Evolutionary conservation across 176 grass and related monocot species (phyloP).

Genomic region (Ensete glaucum): DNA sequence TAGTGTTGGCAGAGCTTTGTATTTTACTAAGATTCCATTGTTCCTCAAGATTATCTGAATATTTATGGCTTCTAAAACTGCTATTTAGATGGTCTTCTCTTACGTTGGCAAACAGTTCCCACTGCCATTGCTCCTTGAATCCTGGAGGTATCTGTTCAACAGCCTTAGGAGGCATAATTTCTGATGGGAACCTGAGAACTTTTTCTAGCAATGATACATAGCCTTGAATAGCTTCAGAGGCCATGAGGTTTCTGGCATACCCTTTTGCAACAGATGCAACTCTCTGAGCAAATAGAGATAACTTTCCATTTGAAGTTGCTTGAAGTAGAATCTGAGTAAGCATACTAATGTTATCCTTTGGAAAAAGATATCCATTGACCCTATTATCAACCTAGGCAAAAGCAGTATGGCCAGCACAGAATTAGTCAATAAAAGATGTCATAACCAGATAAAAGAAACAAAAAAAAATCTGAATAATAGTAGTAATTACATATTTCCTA

Average conservation of each 20-base stretch:
- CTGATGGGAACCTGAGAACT: conserved; percentile 57
- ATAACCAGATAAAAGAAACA: conserved; percentile 5
- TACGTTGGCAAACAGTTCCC: conserved; percentile 60
- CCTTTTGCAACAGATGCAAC: conserved; percentile 65
- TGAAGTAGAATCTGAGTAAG: conserved; percentile 48
- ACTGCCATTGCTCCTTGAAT: conserved; percentile 81
- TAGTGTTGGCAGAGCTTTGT: conserved; percentile 24
- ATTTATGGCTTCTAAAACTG: conserved; percentile 37
- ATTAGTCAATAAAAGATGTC: background rate
- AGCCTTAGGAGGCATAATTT: conserved; percentile 43
- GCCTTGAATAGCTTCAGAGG: conserved; percentile 63
- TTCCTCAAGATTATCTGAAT: conserved; percentile 58
- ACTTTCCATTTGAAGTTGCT: conserved; percentile 52
- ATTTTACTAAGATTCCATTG: conserved; percentile 47
- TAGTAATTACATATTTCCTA: conserved; percentile 52
- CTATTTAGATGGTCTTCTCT: conserved; percentile 32
- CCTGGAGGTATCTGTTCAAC: conserved; percentile 46
- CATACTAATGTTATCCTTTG: conserved; percentile 42
- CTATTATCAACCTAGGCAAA: conserved; percentile 73
- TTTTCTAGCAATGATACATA: conserved; percentile 69
- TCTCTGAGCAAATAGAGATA: conserved; percentile 55
- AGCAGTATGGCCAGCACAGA: conserved; percentile 8
- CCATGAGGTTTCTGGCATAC: conserved; percentile 76
- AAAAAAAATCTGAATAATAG: conserved; percentile 15
- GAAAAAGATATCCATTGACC: conserved; percentile 73